phyloP scores from a whole-genome alignment of 1,139 yeast species.

The Kurtzmaniella natalensis region DNA sequence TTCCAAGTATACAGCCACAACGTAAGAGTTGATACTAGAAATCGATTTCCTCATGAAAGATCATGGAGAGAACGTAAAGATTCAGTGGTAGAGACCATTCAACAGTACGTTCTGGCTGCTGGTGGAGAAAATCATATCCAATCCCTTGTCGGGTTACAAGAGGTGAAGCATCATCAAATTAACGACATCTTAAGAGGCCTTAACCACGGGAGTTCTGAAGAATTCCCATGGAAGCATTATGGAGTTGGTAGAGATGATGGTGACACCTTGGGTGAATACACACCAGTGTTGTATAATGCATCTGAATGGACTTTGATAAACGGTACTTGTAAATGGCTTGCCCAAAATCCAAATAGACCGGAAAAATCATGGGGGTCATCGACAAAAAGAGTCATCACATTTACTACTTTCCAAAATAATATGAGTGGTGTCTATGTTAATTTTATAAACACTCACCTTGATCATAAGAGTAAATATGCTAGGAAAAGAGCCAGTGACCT shows the following conservation, averaged over 20 bases:
- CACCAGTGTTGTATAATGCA: constrained; percentile 39
- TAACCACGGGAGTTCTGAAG: constrained; percentile 13
- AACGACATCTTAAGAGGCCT: constrained; percentile 22
- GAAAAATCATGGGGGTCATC: constrained; percentile 43
- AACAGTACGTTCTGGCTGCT: constrained; percentile 5
- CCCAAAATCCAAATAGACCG: constrained; percentile 36
- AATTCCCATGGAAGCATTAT: constrained; percentile 32
- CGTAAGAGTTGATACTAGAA: constrained; percentile 19
- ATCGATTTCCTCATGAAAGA: constrained; percentile 19
- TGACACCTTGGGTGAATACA: constrained; percentile 36
- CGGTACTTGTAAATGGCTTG: constrained; percentile 41
- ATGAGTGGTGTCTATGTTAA: constrained; percentile 23
- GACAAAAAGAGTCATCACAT: constrained; percentile 38
- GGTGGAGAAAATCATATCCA: constrained; percentile 11
- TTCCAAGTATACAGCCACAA: constrained; percentile 23
- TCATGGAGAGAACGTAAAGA: constrained; percentile 24
- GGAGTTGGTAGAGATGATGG: constrained; percentile 53
- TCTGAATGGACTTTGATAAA: constrained; percentile 25
- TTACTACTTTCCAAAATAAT: constrained; percentile 26
- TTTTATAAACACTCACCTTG: constrained; percentile 41
- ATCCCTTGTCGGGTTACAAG: constrained; percentile 29
- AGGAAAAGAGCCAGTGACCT: constrained; percentile 26
- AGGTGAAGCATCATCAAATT: constrained; percentile 26
- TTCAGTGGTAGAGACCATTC: constrained; percentile 19
- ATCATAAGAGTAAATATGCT: constrained; percentile 38